A percentile compares a stretch with the other conserved stretches of the same genome.
These are phyloP conservation scores for Dryas alaskensis DNA, from an alignment of 306 rosid genomes.

Conservation along the genomic window DNA sequence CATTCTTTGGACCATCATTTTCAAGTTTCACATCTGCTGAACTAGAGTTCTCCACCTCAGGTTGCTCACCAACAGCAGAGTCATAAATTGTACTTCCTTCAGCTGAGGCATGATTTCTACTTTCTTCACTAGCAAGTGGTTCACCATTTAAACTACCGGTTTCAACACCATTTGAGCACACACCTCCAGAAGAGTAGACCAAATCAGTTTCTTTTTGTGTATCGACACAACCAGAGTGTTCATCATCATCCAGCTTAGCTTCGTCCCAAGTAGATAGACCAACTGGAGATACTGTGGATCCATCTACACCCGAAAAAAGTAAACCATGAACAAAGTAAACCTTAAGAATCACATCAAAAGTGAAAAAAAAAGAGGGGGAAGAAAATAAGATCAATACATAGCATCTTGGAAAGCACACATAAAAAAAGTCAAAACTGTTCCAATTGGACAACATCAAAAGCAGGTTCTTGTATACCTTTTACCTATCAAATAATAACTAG, in stretches of 20 bases:
- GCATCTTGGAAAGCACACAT: background rate
- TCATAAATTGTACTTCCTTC: constrained; percentile 27
- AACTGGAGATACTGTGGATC: constrained; percentile 37
- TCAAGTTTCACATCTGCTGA: constrained; percentile 42
- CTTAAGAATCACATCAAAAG: background rate
- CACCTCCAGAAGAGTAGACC: constrained; percentile 28
- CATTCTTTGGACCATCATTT: constrained; percentile 48
- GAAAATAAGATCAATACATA: background rate
- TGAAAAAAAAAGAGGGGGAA: background rate
- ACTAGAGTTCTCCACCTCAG: constrained; percentile 34
- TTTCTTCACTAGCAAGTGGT: constrained; percentile 32
- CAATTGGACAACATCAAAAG: background rate
- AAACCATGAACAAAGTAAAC: constrained; percentile 5
- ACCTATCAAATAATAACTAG: too few relatives aligned
- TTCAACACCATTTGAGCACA: constrained; percentile 27
- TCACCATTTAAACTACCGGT: constrained; percentile 31
- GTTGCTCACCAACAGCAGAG: constrained; percentile 33
- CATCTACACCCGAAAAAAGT: constrained; percentile 44
- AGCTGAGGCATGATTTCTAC: constrained; percentile 11
- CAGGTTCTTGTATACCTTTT: background rate
- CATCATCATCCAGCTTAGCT: constrained; percentile 36
- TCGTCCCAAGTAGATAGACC: constrained; percentile 53
- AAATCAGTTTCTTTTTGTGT: constrained; percentile 23
- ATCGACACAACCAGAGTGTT: constrained; percentile 30
- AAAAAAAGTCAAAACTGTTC: background rate